Evolutionary conservation across 139 green algal species (phyloP), one percentile per base, ranked within the genome.

Genomic region (Edaphochlamys debaryana): DNA sequence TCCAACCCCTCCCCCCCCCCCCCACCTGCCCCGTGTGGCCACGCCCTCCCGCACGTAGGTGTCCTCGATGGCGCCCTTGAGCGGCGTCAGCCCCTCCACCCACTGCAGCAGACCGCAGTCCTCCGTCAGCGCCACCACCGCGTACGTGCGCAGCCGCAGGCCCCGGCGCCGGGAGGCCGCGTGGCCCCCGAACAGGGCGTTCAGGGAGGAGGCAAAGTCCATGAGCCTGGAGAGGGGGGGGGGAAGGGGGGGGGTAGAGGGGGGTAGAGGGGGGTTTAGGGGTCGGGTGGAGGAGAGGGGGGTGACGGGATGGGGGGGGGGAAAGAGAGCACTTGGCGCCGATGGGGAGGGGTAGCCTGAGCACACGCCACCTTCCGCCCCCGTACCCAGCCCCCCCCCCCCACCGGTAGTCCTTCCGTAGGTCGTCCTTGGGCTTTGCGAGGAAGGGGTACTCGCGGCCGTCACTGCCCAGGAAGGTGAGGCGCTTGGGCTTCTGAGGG

Each of bases 371-470:
- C n/a, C n/a, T n/a, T n/a, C n/a, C n/a, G n/a, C n/a, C n/a, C n/a
- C n/a, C n/a, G n/a, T n/a, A n/a, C n/a, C n/a, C n/a, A n/a, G n/a
- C n/a, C n/a, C n/a, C n/a, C n/a, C n/a, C n/a, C n/a, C n/a, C n/a
- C 5, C 45, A 85, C 84, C 84, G 91, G 81, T 94, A 93, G 89
- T 99, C 97, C 90, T 99, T 99, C 67, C 97, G 92, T 79, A 99
- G 93, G 90, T 99, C 97, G 81, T 99, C 97, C 85, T 99, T 98
- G 30, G 97, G 97, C 90, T 99, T 99, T 79, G 94, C 97, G 62
- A 99, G 89, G 91, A 99, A 99, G 52, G 87, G 82, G 88, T 99
- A 98, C 23, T 92, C 69, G 19, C 60, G 23, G 25, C 96, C 96
- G 86, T 99, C 96, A 40, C 82, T 94, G 76, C 82, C 89, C 15